Percentiles rank a stretch among this genome's conserved stretches.
Conservation (phyloP, 768 basidiomycete genomes). For the Suillus subluteus region DNA sequence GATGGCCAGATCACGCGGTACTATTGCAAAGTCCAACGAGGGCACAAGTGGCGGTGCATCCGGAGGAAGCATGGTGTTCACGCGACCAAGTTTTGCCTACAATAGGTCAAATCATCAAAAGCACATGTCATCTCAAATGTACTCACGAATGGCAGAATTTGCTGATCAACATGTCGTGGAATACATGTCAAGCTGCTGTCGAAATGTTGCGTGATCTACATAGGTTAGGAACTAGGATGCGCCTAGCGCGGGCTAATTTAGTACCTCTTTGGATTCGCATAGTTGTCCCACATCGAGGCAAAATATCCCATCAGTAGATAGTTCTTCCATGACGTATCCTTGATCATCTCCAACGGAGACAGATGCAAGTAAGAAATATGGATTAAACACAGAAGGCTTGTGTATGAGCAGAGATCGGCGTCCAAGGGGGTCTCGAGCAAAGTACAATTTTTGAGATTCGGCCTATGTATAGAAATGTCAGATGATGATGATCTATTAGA, state of each 20-base stretch:
- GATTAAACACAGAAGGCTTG: slow-evolving; percentile 48
- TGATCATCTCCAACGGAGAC: slow-evolving; percentile 56
- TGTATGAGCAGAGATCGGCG: slow-evolving; percentile 84
- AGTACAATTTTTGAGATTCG: slow-evolving; percentile 56
- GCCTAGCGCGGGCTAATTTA: slow-evolving; percentile 6
- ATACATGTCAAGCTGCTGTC: slow-evolving; percentile 22
- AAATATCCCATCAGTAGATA: slow-evolving; percentile 61
- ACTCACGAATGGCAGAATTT: slow-evolving; percentile 29
- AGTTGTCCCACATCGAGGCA: slow-evolving; percentile 49
- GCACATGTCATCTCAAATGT: too few relatives aligned
- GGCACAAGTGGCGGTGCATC: slow-evolving; percentile 37
- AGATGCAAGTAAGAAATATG: slow-evolving; percentile 67
- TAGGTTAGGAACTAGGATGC: slow-evolving; percentile 12
- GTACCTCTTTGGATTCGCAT: slow-evolving; percentile 27
- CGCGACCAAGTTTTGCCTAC: slow-evolving; percentile 48
- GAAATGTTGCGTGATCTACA: slow-evolving; percentile 27
- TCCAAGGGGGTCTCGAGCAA: slow-evolving; percentile 83
- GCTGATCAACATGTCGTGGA: slow-evolving; percentile 22
- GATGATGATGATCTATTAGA: neutral
- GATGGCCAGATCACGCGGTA: slow-evolving; percentile 46
- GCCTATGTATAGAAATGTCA: slow-evolving; percentile 37
- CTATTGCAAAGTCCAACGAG: slow-evolving; percentile 37
- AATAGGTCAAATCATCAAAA: neutral
- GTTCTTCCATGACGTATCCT: slow-evolving; percentile 59
- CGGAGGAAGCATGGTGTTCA: slow-evolving; percentile 55